A percentile compares a stretch with the other conserved stretches of the same genome.
These are phyloP conservation scores for Cryptococcus neoformans DNA, from an alignment of 1,284 basidiomycete genomes.

Conservation along the genomic window DNA sequence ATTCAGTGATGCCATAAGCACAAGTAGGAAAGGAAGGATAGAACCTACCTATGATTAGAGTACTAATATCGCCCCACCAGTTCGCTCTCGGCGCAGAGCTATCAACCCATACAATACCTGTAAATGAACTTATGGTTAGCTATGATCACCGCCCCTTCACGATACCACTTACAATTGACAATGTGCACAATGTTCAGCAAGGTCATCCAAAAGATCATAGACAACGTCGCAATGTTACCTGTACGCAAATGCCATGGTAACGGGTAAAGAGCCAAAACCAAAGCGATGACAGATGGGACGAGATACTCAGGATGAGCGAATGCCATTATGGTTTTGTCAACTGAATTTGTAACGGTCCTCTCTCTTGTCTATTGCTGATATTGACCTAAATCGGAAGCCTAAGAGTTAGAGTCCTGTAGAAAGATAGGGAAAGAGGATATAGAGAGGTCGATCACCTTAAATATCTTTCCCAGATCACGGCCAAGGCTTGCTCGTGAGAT, in stretches of 20 bases:
- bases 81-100: slow-evolving; percentile 26
- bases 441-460: not conserved
- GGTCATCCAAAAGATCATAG: slow-evolving; percentile 45
- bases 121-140: too few relatives aligned
- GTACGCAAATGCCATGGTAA: slow-evolving; percentile 42
- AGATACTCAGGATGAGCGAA: slow-evolving; percentile 23
- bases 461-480: too few relatives aligned
- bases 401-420: slow-evolving; percentile 6
- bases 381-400: slow-evolving; percentile 3
- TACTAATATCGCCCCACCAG: slow-evolving; percentile 33
- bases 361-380: too few relatives aligned
- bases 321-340: slow-evolving; percentile 7
- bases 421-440: not conserved
- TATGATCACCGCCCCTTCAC: too few relatives aligned
- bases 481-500: too few relatives aligned
- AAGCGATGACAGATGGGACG: slow-evolving; percentile 24
- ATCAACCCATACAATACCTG: slow-evolving; percentile 33
- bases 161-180: slow-evolving; percentile 28
- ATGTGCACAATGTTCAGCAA: slow-evolving; percentile 30
- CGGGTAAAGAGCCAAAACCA: slow-evolving; percentile 31
- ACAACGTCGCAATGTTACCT: slow-evolving; percentile 36
- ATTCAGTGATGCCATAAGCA: not conserved
- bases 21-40: not conserved
- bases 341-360: too few relatives aligned
- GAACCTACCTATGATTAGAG: slow-evolving; percentile 21